Evolutionary conservation across 495 filamentous ascomycete species (phyloP).

Genomic region (Hypomontagnella monticulosa): DNA sequence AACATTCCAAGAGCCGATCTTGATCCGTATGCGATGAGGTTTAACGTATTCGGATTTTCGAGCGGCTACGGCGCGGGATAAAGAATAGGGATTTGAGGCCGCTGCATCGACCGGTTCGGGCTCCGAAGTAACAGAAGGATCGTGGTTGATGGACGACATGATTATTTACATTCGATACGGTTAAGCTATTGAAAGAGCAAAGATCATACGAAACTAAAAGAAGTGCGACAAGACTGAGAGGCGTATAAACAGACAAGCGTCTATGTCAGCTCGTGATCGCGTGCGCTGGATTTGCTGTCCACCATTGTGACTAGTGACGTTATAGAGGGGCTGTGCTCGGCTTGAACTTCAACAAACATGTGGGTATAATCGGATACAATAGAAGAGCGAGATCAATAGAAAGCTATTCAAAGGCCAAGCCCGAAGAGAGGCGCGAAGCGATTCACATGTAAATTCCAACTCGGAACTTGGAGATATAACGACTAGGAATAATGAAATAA

Average conservation of each 20-base stretch:
- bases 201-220: background rate
- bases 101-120: constrained; percentile 50
- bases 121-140: constrained; percentile 44
- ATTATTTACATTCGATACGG: background rate
- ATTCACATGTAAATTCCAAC: too few species aligned
- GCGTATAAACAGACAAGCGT: background rate
- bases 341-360: constrained; percentile 17
- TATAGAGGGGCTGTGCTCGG: constrained; percentile 28
- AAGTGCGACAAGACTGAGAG: background rate
- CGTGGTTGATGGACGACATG: constrained; percentile 46
- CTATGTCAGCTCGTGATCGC: constrained; percentile 39
- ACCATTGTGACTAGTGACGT: constrained; percentile 38
- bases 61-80: constrained; percentile 68
- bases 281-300: constrained; percentile 14
- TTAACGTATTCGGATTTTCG: constrained; percentile 81
- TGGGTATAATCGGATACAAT: background rate
- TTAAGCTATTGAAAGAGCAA: background rate
- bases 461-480: too few species aligned
- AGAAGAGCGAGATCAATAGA: background rate
- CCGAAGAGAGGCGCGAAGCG: too few species aligned
- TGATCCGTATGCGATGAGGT: constrained; percentile 75
- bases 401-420: constrained; percentile 2
- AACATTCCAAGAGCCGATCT: constrained; percentile 95
- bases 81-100: constrained; percentile 53
- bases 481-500: too few species aligned